Evolutionary conservation across 371 early-diverging fungal genomes (phyloP).

Genomic region (Coemansia sp.): DNA sequence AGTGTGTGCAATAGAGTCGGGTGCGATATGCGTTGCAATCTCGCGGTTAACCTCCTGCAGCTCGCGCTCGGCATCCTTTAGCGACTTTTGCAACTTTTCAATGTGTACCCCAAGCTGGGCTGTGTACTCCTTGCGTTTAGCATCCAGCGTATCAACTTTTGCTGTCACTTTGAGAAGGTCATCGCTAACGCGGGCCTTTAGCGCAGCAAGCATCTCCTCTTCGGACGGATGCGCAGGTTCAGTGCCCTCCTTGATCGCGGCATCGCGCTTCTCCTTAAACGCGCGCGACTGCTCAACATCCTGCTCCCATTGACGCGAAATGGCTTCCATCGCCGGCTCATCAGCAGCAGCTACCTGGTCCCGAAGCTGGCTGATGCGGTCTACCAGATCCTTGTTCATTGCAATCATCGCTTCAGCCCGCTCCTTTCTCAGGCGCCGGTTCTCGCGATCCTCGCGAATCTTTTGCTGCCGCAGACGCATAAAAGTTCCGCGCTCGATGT

Average conservation of each 20-base stretch:
- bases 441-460: constrained; percentile 84
- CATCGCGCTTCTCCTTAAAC: constrained; percentile 29
- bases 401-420: constrained; percentile 60
- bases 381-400: constrained; percentile 59
- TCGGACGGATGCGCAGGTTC: constrained; percentile 32
- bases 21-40: constrained; percentile 68
- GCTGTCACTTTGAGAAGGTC: constrained; percentile 49
- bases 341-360: constrained; percentile 20
- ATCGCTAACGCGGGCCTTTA: constrained; percentile 51
- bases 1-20: constrained; percentile 73
- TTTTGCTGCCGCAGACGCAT: constrained; percentile 89
- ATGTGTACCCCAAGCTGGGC: constrained; percentile 32
- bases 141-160: constrained; percentile 8
- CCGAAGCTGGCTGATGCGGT: constrained; percentile 50
- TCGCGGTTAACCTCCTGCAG: constrained; percentile 62
- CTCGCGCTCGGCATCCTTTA: constrained; percentile 53
- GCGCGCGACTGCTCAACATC: constrained; percentile 24
- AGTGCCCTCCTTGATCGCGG: constrained; percentile 15
- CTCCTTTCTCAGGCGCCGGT: constrained; percentile 71
- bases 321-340: constrained; percentile 11
- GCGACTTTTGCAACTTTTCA: constrained; percentile 22
- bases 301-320: constrained; percentile 29
- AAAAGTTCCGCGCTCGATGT: constrained; percentile 93
- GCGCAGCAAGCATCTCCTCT: constrained; percentile 50
- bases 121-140: constrained; percentile 43